Base-by-base conservation (phyloP, 2,329 filamentous ascomycete genomes). In the Fusarium pseudograminearum region DNA sequence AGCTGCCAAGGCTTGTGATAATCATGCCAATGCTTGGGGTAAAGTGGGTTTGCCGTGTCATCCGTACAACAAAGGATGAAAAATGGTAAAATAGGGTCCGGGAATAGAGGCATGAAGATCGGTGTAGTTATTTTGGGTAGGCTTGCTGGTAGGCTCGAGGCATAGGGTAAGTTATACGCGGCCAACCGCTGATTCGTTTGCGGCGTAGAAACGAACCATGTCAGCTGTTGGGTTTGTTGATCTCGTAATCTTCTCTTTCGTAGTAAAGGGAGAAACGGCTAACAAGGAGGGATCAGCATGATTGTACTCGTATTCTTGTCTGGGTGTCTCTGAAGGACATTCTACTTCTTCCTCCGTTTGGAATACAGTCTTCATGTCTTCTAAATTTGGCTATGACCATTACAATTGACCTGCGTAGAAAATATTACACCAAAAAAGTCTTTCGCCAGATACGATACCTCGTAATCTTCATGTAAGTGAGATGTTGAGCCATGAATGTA, bases 1-100 rank as follows among this genome's bases (percentile, higher is more conserved):
- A 55, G 36, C 41, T 63, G 67, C 67, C 67, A 70, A 70, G 67
- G 22, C 48, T 51, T 52, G 48, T 61, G 48, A 52, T 50, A 55
- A 51, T 52, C 55, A 53, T 51, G 52, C 33, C 45, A 47, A 44
- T 24, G 38, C 48, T 48, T 36, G 48, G 44, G 53, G 44, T 46
- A 62, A 62, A 28, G 57, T 62, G 59, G 59, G 18, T 46, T 45
- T 56, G 67, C 67, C 67, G 67, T 52, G 20, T 40, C 48, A 70
- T 58, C 62, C 62, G 67, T 40, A 45, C 44, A 34, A 65, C 53
- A 46, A 40, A 20, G 30, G 33, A 26, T 14, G 31, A 30, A 40
- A 31, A 31, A 20, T 18, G 26, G 33, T 41, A 47, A 64, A 53
- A 36, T 31, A 45, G 48, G 60, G 55, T 57, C 56, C 60, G 53